A percentile compares a stretch with the other conserved stretches of the same genome.
These are phyloP conservation scores for Penicillium macrosclerotiorum DNA, from an alignment of 495 filamentous ascomycete genomes.

Conservation along the genomic window DNA sequence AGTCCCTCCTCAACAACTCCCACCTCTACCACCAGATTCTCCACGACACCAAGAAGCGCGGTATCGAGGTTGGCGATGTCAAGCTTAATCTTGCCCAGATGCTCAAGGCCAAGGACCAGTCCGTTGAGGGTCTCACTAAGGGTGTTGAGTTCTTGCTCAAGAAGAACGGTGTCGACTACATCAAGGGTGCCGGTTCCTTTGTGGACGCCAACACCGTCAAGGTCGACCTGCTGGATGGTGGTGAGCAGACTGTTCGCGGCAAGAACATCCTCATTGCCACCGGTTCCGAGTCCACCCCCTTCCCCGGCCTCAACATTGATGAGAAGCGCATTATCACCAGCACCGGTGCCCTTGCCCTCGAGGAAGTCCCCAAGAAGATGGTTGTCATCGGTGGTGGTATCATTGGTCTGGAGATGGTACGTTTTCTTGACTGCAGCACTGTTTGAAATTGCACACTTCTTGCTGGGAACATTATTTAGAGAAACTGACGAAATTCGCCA, in stretches of 20 bases:
- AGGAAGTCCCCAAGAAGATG: conserved; percentile 95
- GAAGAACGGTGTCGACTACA: conserved; percentile 97
- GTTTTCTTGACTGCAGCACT: conserved; percentile 25
- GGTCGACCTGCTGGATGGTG: conserved; percentile 85
- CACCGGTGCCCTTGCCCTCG: conserved; percentile 86
- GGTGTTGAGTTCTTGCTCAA: conserved; percentile 97
- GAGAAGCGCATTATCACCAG: conserved; percentile 96
- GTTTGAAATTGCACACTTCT: too few relatives aligned
- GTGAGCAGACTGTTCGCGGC: conserved; percentile 75
- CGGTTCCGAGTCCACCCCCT: conserved; percentile 89
- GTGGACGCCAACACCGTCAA: conserved; percentile 87
- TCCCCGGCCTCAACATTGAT: conserved; percentile 92
- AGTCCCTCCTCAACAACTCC: conserved; percentile 99
- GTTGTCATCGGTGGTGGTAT: conserved; percentile 97
- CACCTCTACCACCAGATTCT: conserved; percentile 97
- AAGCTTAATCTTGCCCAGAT: conserved; percentile 91
- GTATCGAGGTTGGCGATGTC: conserved; percentile 94
- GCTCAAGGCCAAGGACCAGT: conserved; percentile 97
- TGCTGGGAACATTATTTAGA: too few relatives aligned
- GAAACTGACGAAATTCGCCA: not conserved
- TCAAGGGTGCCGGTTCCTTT: conserved; percentile 89
- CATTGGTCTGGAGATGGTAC: conserved; percentile 95
- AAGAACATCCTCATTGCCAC: conserved; percentile 99
- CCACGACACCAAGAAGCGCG: conserved; percentile 95
- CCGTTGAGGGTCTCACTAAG: conserved; percentile 88